These are phyloP conservation scores for Cucumis cinereus DNA, from an alignment of 306 rosid genomes.

Conservation along the genomic window DNA sequence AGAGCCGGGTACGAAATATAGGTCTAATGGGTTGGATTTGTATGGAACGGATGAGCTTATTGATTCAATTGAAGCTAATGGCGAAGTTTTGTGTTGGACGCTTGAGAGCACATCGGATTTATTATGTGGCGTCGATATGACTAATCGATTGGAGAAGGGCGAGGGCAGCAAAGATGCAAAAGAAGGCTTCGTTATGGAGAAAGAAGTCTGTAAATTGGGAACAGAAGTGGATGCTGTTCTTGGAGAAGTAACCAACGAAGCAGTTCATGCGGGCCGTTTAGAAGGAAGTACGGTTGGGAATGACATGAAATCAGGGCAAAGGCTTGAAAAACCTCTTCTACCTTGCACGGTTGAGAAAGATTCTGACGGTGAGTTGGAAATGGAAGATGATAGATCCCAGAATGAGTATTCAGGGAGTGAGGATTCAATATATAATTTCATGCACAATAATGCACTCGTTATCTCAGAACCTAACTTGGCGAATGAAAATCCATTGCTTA, in stretches of 20 bases:
- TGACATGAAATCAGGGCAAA: slow-evolving; percentile 1
- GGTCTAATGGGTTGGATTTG: slow-evolving; percentile 32
- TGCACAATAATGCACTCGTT: slow-evolving; percentile 10
- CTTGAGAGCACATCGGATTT: slow-evolving; percentile 21
- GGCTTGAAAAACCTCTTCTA: slow-evolving; percentile 13
- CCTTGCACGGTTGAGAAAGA: slow-evolving; percentile 9
- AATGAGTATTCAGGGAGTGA: slow-evolving; percentile 61
- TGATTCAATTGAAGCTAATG: slow-evolving; percentile 14
- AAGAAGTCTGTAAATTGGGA: slow-evolving; percentile 1
- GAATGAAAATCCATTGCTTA: slow-evolving; percentile 55
- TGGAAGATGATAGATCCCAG: slow-evolving; percentile 27
- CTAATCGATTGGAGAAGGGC: slow-evolving; percentile 8
- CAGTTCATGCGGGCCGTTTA: neutral
- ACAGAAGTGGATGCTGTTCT: slow-evolving; percentile 3
- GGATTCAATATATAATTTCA: slow-evolving; percentile 42
- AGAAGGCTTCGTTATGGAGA: slow-evolving; percentile 1
- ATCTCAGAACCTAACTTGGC: slow-evolving; percentile 13
- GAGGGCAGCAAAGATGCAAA: slow-evolving; percentile 9
- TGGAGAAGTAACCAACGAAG: neutral
- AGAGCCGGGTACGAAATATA: slow-evolving; percentile 7
- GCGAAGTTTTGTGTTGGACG: slow-evolving; percentile 32
- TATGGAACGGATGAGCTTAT: slow-evolving; percentile 36
- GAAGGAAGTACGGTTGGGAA: slow-evolving; percentile 14
- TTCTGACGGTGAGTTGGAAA: slow-evolving; percentile 6
- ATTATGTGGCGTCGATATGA: slow-evolving; percentile 7